Evolutionary conservation across 352 stramenopile genomes (phyloP), one percentile per base, ranked within the genome.

Genomic region (Globisporangium rhizosaccharum): DNA sequence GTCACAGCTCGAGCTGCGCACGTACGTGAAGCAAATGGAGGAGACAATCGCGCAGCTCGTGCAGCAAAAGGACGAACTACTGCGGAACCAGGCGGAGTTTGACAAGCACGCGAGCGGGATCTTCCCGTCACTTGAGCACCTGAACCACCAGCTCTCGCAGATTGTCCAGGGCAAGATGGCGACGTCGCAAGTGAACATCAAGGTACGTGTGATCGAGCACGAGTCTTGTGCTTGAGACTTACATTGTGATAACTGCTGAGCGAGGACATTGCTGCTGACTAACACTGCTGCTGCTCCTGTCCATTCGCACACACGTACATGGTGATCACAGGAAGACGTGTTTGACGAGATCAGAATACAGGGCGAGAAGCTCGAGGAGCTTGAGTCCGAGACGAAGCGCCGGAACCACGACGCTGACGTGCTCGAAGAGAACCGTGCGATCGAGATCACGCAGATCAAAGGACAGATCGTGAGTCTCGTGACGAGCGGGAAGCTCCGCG

Each of bases 71-170:
- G 79, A 88, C 51, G 82, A 89, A 58, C 47, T 92, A 45, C 39
- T 89, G 60, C 67, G 77, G 26, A 92, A 92, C 61, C 82, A 90
- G 53, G 78, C 69, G 1, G 80, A 89, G 69, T 92, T 92, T 53
- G 82, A 92, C 58, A 87, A 89, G 59, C 82, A 92, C 53, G 82
- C 82, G n/a, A 90, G 80, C 30, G 79, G 82, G 12, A 90, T 92
- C 60, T 92, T 92, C 58, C 82, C 82, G 48, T 88, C 82, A 10
- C 63, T 92, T 20, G 82, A 90, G 59, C 77, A 83, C n/a, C 57
- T 92, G 6, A 90, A 90, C 62, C 73, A 90, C 57, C 78, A 90
- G 56, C 63, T 92, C 6, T 88, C 80, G 41, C 82, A 88, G 59
- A 79, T 92, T 23, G 80, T 92, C 18, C 79, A 92, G 53, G 79